These are phyloP conservation scores for Lunularia cruciata DNA, from an alignment of 225 moss, liverwort and hornwort species.

Conservation along the genomic window DNA sequence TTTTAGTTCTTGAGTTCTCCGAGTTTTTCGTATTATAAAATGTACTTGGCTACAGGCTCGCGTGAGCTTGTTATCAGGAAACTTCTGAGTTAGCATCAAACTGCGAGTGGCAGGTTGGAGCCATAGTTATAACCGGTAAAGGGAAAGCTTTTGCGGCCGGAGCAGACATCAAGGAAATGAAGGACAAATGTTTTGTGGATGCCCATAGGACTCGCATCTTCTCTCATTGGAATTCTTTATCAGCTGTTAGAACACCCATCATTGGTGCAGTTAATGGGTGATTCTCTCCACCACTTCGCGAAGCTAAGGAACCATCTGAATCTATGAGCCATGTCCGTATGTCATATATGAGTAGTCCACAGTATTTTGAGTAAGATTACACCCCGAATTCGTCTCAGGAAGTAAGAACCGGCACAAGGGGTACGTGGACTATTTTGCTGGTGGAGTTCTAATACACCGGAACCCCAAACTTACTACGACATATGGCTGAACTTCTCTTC, in stretches of 20 bases:
- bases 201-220: conserved; percentile 62
- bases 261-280: conserved; percentile 91
- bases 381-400: too few species aligned
- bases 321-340: too few species aligned
- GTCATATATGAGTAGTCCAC: too few species aligned
- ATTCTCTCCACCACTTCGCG: conserved; percentile 17
- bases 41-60: too few species aligned
- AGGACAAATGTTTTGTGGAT: conserved; percentile 65
- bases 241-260: conserved; percentile 64
- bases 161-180: conserved; percentile 95
- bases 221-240: conserved; percentile 63
- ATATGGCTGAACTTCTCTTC: background rate
- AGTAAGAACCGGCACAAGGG: too few species aligned
- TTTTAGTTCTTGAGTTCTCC: too few species aligned
- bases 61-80: background rate
- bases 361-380: too few species aligned
- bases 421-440: too few species aligned
- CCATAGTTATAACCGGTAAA: conserved; percentile 80
- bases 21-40: too few species aligned
- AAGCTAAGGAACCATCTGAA: too few species aligned
- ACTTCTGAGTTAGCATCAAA: background rate
- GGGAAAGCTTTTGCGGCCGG: conserved; percentile 94
- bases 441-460: too few species aligned
- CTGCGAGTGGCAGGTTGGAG: conserved; percentile 61
- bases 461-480: too few species aligned